Evolutionary conservation across 495 filamentous ascomycete genomes (phyloP).

Genomic region (Podospora anserina): DNA sequence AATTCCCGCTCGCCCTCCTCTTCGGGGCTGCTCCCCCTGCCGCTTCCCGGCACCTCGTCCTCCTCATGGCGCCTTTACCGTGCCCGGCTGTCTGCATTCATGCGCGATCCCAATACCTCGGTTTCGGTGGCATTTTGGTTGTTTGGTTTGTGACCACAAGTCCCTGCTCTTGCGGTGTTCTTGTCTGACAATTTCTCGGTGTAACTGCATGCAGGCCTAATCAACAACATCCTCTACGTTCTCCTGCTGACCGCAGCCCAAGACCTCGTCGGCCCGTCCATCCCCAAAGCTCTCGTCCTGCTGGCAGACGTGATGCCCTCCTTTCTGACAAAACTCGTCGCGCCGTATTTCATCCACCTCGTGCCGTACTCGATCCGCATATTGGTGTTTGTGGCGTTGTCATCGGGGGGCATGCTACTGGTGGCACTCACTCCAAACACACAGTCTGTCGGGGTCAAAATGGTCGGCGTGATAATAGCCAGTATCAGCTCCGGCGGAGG

Average conservation of each 20-base stretch:
- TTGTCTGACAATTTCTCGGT: background rate
- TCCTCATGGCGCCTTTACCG: constrained; percentile 70
- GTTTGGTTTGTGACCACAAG: constrained; percentile 60
- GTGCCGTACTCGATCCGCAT: constrained; percentile 77
- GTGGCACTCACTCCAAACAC: constrained; percentile 72
- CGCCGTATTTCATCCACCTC: constrained; percentile 88
- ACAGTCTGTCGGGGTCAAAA: constrained; percentile 64
- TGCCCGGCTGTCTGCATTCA: constrained; percentile 58
- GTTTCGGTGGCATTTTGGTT: constrained; percentile 88
- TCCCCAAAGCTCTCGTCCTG: constrained; percentile 89
- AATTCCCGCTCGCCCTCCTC: constrained; percentile 13
- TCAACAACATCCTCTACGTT: constrained; percentile 98
- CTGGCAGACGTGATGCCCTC: constrained; percentile 89
- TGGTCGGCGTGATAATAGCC: constrained; percentile 80
- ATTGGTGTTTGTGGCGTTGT: constrained; percentile 66
- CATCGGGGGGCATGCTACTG: constrained; percentile 79
- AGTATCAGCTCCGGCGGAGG: constrained; percentile 80
- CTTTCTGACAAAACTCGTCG: constrained; percentile 80
- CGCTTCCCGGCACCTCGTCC: constrained; percentile 69
- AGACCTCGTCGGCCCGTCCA: constrained; percentile 78
- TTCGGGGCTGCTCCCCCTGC: constrained; percentile 40
- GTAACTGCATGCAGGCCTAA: constrained; percentile 58
- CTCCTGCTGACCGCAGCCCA: constrained; percentile 94
- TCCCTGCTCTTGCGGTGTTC: background rate
- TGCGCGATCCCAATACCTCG: constrained; percentile 64